These are phyloP conservation scores for Microcos paniculata DNA, from an alignment of 345 rosid genomes.

Conservation along the genomic window DNA sequence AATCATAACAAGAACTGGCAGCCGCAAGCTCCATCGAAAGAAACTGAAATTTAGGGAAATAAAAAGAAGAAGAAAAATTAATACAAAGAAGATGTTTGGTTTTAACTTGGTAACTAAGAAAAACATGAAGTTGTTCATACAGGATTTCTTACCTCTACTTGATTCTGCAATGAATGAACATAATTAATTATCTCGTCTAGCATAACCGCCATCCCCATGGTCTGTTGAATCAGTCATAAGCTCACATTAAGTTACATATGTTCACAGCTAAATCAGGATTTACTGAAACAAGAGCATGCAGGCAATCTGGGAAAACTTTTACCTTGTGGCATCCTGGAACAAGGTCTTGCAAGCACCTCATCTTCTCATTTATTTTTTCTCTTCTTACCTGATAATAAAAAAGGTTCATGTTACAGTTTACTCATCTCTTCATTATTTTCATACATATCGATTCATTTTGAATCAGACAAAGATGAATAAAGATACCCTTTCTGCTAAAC, in stretches of 20 bases:
- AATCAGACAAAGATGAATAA: neutral
- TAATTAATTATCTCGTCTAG: conserved; percentile 64
- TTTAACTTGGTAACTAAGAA: neutral
- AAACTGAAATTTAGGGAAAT: conserved; percentile 33
- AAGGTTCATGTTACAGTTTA: neutral
- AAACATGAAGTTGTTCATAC: neutral
- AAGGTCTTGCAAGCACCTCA: conserved; percentile 47
- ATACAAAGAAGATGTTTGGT: conserved; percentile 4
- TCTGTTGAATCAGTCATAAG: conserved; percentile 31
- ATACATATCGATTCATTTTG: neutral
- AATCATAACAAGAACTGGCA: conserved; percentile 31
- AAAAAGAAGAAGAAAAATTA: conserved; percentile 1
- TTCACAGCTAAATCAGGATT: neutral
- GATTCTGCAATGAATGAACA: conserved; percentile 66
- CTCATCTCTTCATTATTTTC: neutral
- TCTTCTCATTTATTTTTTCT: conserved; percentile 55
- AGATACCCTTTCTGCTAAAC: conserved; percentile 59
- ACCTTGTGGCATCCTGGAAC: conserved; percentile 67
- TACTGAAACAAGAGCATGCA: neutral
- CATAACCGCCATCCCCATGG: conserved; percentile 75
- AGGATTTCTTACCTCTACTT: conserved; percentile 52
- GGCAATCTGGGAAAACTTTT: neutral
- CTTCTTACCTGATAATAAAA: conserved; percentile 41
- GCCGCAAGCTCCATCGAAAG: conserved; percentile 61
- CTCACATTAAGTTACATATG: neutral